phyloP scores from a whole-genome alignment of 2,329 filamentous ascomycete species.

The Coleophoma cylindrospora region DNA sequence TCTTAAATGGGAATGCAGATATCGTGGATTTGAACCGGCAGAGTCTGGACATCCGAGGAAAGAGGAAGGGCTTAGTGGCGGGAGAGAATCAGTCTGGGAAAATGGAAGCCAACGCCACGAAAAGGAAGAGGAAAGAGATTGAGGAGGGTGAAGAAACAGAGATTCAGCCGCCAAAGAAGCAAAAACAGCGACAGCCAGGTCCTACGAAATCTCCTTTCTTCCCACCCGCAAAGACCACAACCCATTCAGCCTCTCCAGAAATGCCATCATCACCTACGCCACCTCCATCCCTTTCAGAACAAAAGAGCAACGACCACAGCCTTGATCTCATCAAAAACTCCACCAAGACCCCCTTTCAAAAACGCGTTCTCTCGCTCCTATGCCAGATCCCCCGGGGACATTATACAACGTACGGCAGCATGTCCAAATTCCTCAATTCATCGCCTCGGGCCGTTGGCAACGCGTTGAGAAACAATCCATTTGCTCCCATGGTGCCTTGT shows the following conservation, averaged over 20 bases:
- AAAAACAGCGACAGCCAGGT: neutral
- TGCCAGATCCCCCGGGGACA: constrained; percentile 71
- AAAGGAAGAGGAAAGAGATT: constrained; percentile 4
- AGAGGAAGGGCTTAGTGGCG: constrained; percentile 7
- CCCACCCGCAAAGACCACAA: constrained; percentile 43
- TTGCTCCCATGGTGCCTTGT: constrained; percentile 76
- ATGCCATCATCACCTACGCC: neutral
- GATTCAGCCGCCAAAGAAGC: too few species aligned
- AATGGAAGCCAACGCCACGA: neutral
- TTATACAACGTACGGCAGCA: constrained; percentile 72
- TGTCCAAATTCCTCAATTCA: constrained; percentile 63
- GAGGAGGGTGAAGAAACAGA: neutral
- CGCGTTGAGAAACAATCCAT: constrained; percentile 73
- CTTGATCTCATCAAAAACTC: constrained; percentile 18
- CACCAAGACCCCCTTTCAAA: constrained; percentile 46
- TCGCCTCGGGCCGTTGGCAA: constrained; percentile 75
- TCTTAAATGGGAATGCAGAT: constrained; percentile 30
- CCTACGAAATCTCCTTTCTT: constrained; percentile 1
- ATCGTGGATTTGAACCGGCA: constrained; percentile 32
- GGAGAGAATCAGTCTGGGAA: neutral
- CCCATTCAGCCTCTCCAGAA: constrained; percentile 28
- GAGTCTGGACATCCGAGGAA: constrained; percentile 33
- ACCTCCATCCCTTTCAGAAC: neutral
- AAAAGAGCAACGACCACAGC: constrained; percentile 7
- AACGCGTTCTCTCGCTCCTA: constrained; percentile 64